Evolutionary conservation across 306 rosid genomes (phyloP).

Genomic region (Rosa chinensis): DNA sequence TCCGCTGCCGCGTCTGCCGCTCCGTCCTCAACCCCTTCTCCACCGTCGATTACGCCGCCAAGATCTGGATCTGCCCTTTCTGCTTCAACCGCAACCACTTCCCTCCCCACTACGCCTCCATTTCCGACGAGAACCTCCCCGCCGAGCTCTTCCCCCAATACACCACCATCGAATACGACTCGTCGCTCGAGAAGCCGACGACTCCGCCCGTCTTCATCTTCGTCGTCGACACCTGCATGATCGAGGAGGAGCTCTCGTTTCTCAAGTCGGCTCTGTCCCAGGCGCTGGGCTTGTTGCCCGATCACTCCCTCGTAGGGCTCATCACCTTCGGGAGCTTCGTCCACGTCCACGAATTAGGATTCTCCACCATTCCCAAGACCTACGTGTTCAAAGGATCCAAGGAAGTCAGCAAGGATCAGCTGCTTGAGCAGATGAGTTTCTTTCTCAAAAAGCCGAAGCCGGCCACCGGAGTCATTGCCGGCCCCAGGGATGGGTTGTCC

Average conservation of each 20-base stretch:
- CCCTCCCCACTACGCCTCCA: slow-evolving; percentile 80
- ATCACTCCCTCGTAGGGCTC: slow-evolving; percentile 79
- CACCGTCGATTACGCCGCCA: slow-evolving; percentile 89
- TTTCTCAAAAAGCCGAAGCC: slow-evolving; percentile 79
- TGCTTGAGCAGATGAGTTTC: slow-evolving; percentile 86
- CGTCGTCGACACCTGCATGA: slow-evolving; percentile 75
- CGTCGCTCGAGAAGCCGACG: slow-evolving; percentile 29
- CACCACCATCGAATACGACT: slow-evolving; percentile 81
- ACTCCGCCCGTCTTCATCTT: slow-evolving; percentile 72
- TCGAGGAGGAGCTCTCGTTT: slow-evolving; percentile 80
- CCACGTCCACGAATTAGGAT: slow-evolving; percentile 90
- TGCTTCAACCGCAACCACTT: slow-evolving; percentile 92
- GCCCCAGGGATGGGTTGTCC: slow-evolving; percentile 84
- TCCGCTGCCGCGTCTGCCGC: slow-evolving; percentile 94
- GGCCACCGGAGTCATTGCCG: slow-evolving; percentile 73
- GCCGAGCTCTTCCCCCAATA: slow-evolving; percentile 93
- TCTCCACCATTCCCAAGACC: slow-evolving; percentile 63
- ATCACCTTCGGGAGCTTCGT: slow-evolving; percentile 79
- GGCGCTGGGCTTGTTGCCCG: slow-evolving; percentile 81
- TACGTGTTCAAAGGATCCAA: slow-evolving; percentile 79
- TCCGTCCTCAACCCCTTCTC: slow-evolving; percentile 87
- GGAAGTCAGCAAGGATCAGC: slow-evolving; percentile 77
- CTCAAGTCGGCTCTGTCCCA: slow-evolving; percentile 71
- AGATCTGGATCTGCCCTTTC: slow-evolving; percentile 98
- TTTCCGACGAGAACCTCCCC: slow-evolving; percentile 84